Evolutionary conservation across 2,329 filamentous ascomycete genomes (phyloP).

Genomic region (Botryosphaeria dothidea): DNA sequence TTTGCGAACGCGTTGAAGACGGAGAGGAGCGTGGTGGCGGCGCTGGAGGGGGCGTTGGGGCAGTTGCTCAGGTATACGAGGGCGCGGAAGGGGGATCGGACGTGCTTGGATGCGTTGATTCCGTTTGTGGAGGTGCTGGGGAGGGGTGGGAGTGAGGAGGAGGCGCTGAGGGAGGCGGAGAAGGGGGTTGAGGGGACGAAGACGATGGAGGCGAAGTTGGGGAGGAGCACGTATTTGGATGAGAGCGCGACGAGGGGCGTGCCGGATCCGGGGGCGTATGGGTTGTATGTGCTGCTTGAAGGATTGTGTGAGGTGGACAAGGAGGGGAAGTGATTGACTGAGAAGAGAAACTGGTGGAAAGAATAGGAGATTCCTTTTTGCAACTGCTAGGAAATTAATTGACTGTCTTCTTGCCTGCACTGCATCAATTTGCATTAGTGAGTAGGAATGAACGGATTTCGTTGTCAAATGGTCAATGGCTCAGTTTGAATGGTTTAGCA

Average conservation of each 20-base stretch:
- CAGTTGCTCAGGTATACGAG: slow-evolving; percentile 68
- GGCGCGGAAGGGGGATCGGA: slow-evolving; percentile 78
- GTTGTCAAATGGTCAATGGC: too few species aligned
- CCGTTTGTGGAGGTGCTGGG: slow-evolving; percentile 75
- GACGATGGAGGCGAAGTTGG: slow-evolving; percentile 81
- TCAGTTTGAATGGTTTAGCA: too few species aligned
- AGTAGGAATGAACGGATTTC: neutral
- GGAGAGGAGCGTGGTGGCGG: slow-evolving; percentile 49
- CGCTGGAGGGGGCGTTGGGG: slow-evolving; percentile 41
- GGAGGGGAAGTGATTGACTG: neutral
- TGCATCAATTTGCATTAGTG: neutral
- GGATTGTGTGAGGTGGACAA: slow-evolving; percentile 27
- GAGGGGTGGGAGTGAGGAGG: slow-evolving; percentile 58
- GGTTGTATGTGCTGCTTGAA: slow-evolving; percentile 36
- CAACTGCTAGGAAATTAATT: too few species aligned
- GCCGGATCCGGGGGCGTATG: slow-evolving; percentile 61
- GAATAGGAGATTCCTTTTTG: too few species aligned
- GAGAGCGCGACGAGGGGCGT: slow-evolving; percentile 50
- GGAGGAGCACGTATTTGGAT: slow-evolving; percentile 75
- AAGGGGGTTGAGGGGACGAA: slow-evolving; percentile 77
- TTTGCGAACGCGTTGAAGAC: slow-evolving; percentile 50
- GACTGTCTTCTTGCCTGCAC: too few species aligned
- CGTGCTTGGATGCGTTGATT: slow-evolving; percentile 80
- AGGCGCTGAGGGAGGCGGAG: slow-evolving; percentile 70
- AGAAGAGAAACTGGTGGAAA: neutral